Percentiles rank a stretch among this genome's conserved stretches.
phyloP scores from a whole-genome alignment of 1,139 yeast species.

The Yamadazyma spencermartinsiae region DNA sequence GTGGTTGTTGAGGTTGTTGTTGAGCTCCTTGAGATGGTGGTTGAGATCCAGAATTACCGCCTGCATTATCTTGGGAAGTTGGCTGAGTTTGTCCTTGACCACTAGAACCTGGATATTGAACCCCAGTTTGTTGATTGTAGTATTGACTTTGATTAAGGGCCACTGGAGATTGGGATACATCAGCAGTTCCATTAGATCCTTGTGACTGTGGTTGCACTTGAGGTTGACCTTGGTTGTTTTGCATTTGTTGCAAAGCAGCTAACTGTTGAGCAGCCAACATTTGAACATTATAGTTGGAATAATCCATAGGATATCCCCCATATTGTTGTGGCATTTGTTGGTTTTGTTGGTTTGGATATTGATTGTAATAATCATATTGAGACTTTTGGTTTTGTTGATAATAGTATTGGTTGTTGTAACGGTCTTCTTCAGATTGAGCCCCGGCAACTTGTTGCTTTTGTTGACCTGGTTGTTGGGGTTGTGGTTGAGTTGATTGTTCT shows the following conservation, averaged over 20 bases:
- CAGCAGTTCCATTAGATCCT: slow-evolving; percentile 6
- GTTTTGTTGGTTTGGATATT: slow-evolving; percentile 20
- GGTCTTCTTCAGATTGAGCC: slow-evolving; percentile 22
- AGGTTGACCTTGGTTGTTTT: slow-evolving; percentile 15
- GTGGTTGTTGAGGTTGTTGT: slow-evolving; percentile 5
- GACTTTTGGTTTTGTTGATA: slow-evolving; percentile 24
- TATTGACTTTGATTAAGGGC: slow-evolving; percentile 11
- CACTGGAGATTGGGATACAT: slow-evolving; percentile 12
- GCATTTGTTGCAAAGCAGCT: slow-evolving; percentile 24
- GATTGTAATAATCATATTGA: slow-evolving; percentile 26
- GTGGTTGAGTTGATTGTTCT: slow-evolving; percentile 13
- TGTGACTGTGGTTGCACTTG: slow-evolving; percentile 9
- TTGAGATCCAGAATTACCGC: slow-evolving; percentile 5
- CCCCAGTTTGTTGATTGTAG: slow-evolving; percentile 10
- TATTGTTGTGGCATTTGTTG: slow-evolving; percentile 44
- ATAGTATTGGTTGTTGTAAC: slow-evolving; percentile 24
- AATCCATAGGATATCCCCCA: slow-evolving; percentile 49
- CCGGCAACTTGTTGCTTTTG: slow-evolving; percentile 3
- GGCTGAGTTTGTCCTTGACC: slow-evolving; percentile 9
- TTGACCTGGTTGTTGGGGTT: slow-evolving; percentile 4
- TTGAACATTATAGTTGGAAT: slow-evolving; percentile 39
- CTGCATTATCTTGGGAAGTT: slow-evolving; percentile 6
- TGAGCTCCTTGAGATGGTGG: slow-evolving; percentile 3
- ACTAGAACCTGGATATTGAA: slow-evolving; percentile 7
- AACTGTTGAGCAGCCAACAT: slow-evolving; percentile 36